These are phyloP conservation scores for Aurantiochytrium sp. DNA, from an alignment of 108 stramenopile genomes.

Conservation along the genomic window DNA sequence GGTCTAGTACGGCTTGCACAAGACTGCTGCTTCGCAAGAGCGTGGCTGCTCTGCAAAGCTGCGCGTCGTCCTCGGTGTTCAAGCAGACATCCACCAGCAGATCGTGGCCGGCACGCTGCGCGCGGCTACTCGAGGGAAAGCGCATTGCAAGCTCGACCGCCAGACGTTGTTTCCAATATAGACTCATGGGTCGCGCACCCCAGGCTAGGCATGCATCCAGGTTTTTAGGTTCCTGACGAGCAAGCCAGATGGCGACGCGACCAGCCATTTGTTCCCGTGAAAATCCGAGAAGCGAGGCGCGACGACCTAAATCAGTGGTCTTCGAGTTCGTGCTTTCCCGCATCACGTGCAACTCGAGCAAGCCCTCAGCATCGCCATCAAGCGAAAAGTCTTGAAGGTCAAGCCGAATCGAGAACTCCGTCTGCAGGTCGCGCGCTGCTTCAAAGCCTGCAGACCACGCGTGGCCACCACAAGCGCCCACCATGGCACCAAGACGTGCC, in stretches of 20 bases:
- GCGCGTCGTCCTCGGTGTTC: neutral
- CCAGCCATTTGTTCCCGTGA: neutral
- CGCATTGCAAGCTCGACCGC: neutral
- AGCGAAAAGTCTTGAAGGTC: neutral
- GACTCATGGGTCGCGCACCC: neutral
- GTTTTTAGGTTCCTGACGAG: neutral
- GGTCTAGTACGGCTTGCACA: neutral
- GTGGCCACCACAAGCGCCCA: neutral
- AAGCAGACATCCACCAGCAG: neutral
- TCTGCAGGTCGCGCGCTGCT: neutral
- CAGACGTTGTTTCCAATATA: neutral
- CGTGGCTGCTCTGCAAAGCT: neutral
- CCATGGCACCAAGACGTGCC: neutral
- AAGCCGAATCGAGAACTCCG: neutral
- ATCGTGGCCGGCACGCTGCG: neutral
- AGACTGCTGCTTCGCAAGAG: neutral
- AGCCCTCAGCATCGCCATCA: neutral
- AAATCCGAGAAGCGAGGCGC: neutral
- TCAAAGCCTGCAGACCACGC: neutral
- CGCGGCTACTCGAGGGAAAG: neutral
- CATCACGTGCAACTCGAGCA: neutral
- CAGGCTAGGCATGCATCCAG: neutral
- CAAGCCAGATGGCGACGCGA: neutral
- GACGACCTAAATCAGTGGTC: neutral
- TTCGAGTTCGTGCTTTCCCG: neutral